These are phyloP conservation scores for Hypomontagnella monticulosa DNA, from an alignment of 495 filamentous ascomycete genomes.

Conservation along the genomic window DNA sequence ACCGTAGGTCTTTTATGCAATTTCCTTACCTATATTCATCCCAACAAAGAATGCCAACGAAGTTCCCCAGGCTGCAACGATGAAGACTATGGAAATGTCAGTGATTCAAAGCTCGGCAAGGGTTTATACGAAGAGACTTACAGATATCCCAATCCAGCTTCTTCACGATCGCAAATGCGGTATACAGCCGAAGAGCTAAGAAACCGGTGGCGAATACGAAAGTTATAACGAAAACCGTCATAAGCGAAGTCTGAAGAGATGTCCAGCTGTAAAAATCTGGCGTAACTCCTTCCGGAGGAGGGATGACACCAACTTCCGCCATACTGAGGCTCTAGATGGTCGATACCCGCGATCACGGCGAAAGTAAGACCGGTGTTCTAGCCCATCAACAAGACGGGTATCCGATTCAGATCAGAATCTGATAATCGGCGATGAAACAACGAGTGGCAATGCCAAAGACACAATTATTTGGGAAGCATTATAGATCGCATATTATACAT, in stretches of 20 bases:
- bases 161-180: constrained; percentile 6
- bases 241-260: background rate
- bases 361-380: background rate
- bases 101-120: background rate
- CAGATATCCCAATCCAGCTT: constrained; percentile 23
- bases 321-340: background rate
- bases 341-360: background rate
- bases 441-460: background rate
- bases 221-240: constrained; percentile 1
- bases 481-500: background rate
- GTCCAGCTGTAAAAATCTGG: constrained; percentile 14
- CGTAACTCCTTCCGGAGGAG: constrained; percentile 10
- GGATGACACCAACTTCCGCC: constrained; percentile 15
- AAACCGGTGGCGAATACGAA: constrained; percentile 4
- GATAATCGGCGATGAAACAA: background rate
- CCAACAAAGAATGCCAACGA: constrained; percentile 4
- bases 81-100: background rate
- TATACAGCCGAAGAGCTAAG: constrained; percentile 9
- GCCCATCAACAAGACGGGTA: background rate
- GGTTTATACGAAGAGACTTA: background rate
- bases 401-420: background rate
- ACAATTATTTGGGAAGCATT: background rate
- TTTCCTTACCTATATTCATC: background rate
- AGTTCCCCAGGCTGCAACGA: constrained; percentile 8
- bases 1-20: background rate